Evolutionary conservation across 2,329 filamentous ascomycete genomes (phyloP), one percentile per base, ranked within the genome.

Genomic region (Clarireedia paspali): DNA sequence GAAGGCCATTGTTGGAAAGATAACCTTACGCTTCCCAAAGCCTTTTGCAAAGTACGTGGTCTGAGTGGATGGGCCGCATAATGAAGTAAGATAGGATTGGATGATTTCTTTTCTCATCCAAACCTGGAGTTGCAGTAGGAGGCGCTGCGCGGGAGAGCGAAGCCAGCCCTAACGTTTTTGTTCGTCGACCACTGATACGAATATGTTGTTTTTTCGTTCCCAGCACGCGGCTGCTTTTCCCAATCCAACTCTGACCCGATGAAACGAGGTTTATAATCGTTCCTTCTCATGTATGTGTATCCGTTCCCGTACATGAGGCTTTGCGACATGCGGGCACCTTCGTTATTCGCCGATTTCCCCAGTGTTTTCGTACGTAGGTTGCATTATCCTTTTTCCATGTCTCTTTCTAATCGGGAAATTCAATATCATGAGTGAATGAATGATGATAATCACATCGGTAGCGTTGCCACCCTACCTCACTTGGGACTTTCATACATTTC

Each of bases 71-170:
- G 42, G 38, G 24, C 24, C 53, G 53, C 42, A 26, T 55, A 49
- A 49, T 40, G 23, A 49, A 26, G 10, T 14, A 24, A 3, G 20
- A 20, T 17, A 42, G 52, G 26, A 26, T 24, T 42, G 46, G 52
- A 14, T 30, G 46, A 50, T 55, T 53, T 55, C 40, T 49, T 55
- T 44, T 46, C 52, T 50, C 26, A 44, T 50, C n/a, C 7, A 45
- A 36, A 23, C 17, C 20, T 50, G 6, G 47, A 44, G 53, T 55
- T 38, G 46, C 38, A 55, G 40, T 23, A 26, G 53, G n/a, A 44
- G 46, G 53, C 17, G 52, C 52, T 40, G 45, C 23, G 17, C 52
- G 45, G 52, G 39, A 49, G 20, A 20, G n/a, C 20, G 39, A 20
- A 54, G 42, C 38, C 45, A 54, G 45, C 45, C 45, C 48, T 54